Conservation (phyloP, 2,329 filamentous ascomycete genomes). For the Trichoderma arundinaceum region DNA sequence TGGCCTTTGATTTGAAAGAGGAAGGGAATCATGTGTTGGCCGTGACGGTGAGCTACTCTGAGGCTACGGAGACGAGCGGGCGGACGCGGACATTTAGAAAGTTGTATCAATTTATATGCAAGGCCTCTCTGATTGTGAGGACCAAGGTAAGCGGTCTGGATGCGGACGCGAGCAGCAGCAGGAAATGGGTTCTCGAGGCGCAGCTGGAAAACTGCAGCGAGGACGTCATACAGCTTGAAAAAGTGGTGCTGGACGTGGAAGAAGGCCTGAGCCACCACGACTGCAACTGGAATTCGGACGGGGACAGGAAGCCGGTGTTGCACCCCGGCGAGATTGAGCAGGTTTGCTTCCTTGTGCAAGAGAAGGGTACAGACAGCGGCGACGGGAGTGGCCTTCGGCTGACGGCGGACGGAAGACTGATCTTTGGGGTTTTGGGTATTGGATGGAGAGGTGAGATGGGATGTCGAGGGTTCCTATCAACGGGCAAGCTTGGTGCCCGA, state of each 20-base stretch:
- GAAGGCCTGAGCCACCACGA: constrained; percentile 57
- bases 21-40: constrained; percentile 93
- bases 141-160: constrained; percentile 73
- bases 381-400: constrained; percentile 49
- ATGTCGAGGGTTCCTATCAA: constrained; percentile 83
- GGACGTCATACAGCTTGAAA: constrained; percentile 77
- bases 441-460: constrained; percentile 92
- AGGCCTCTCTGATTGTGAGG: constrained; percentile 84
- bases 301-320: constrained; percentile 58
- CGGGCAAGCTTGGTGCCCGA: constrained; percentile 74
- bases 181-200: constrained; percentile 81
- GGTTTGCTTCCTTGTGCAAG: constrained; percentile 66
- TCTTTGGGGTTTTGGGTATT: constrained; percentile 82
- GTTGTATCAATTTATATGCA: constrained; percentile 94
- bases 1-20: constrained; percentile 88
- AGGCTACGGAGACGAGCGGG: constrained; percentile 73
- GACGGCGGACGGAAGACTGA: constrained; percentile 61
- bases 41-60: constrained; percentile 92
- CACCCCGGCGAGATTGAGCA: constrained; percentile 69
- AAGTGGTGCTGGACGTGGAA: constrained; percentile 61
- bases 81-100: constrained; percentile 88
- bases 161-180: constrained; percentile 21
- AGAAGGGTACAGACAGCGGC: constrained; percentile 39
- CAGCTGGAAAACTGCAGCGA: constrained; percentile 96
- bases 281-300: constrained; percentile 61